phyloP scores from a whole-genome alignment of 345 rosid genomes.

The Streptanthus diversifolius region DNA sequence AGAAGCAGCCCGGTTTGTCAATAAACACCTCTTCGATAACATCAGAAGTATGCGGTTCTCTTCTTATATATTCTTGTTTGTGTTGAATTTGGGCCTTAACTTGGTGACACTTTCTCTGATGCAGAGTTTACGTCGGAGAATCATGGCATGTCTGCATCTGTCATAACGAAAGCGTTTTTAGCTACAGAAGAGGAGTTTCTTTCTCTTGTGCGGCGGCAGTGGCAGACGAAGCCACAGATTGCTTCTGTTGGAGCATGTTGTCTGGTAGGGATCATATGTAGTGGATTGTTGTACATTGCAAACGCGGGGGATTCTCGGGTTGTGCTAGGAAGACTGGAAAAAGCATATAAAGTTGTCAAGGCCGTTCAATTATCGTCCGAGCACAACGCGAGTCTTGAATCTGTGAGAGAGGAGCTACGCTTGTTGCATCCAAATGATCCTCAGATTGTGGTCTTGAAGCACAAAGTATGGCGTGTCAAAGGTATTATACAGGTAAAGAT shows the following conservation, averaged over 20 bases:
- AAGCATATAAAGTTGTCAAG: slow-evolving; percentile 36
- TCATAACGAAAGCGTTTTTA: slow-evolving; percentile 37
- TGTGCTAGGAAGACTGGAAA: slow-evolving; percentile 50
- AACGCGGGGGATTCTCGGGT: slow-evolving; percentile 60
- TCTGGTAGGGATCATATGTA: slow-evolving; percentile 51
- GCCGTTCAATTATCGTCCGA: slow-evolving; percentile 53
- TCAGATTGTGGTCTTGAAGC: slow-evolving; percentile 53
- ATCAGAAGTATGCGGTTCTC: slow-evolving; percentile 23
- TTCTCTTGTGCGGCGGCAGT: slow-evolving; percentile 36
- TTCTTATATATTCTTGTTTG: background rate
- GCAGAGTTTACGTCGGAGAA: slow-evolving; percentile 84
- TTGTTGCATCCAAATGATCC: slow-evolving; percentile 57
- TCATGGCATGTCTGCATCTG: slow-evolving; percentile 78
- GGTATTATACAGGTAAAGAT: slow-evolving; percentile 54
- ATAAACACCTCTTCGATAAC: slow-evolving; percentile 32
- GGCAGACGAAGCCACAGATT: slow-evolving; percentile 49
- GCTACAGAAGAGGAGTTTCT: slow-evolving; percentile 39
- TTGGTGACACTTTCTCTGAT: slow-evolving; percentile 38
- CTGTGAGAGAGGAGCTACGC: slow-evolving; percentile 55
- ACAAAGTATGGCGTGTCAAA: slow-evolving; percentile 60
- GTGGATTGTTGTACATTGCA: slow-evolving; percentile 50
- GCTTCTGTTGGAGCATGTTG: slow-evolving; percentile 65
- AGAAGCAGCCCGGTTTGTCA: slow-evolving; percentile 37
- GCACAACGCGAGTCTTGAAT: slow-evolving; percentile 53
- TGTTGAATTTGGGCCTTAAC: slow-evolving; percentile 17